Conservation (phyloP, 768 basidiomycete species). For the Dictyophora rubrovolvata region DNA sequence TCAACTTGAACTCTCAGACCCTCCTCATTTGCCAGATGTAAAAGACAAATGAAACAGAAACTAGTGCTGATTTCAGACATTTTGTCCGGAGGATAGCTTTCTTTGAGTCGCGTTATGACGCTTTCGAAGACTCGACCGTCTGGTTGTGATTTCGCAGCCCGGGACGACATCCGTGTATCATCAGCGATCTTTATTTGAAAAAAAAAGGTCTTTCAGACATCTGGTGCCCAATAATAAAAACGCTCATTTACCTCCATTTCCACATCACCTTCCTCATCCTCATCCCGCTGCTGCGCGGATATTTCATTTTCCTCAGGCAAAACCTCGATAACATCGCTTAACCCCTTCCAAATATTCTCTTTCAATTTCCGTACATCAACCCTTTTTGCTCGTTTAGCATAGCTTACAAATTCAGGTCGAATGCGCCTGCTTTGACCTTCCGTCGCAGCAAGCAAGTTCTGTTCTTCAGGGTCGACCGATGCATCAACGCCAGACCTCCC, state of each 20-base stretch:
- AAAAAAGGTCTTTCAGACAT: neutral
- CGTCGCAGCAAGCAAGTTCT: conserved; percentile 79
- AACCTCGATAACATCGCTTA: conserved; percentile 59
- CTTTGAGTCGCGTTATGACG: conserved; percentile 75
- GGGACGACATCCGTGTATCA: conserved; percentile 12
- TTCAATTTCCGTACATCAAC: conserved; percentile 96
- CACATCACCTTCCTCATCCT: conserved; percentile 28
- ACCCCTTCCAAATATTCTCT: conserved; percentile 93
- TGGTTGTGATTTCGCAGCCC: conserved; percentile 45
- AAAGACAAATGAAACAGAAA: conserved; percentile 96
- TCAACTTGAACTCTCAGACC: conserved; percentile 69
- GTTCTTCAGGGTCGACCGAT: conserved; percentile 49
- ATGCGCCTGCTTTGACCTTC: conserved; percentile 68
- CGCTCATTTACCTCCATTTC: conserved; percentile 38
- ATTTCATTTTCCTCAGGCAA: conserved; percentile 25
- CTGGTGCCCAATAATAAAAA: neutral
- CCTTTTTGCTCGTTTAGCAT: conserved; percentile 89
- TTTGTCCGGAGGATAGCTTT: conserved; percentile 82
- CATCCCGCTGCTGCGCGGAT: conserved; percentile 36
- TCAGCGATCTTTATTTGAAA: neutral
- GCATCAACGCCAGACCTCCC: conserved; percentile 29
- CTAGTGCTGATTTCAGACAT: conserved; percentile 98
- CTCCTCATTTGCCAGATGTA: conserved; percentile 95
- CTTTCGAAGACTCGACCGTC: conserved; percentile 65
- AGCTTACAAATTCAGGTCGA: conserved; percentile 82